A percentile compares a stretch with the other conserved stretches of the same genome.
phyloP scores from a whole-genome alignment of 345 rosid genomes.

The Microcos paniculata region DNA sequence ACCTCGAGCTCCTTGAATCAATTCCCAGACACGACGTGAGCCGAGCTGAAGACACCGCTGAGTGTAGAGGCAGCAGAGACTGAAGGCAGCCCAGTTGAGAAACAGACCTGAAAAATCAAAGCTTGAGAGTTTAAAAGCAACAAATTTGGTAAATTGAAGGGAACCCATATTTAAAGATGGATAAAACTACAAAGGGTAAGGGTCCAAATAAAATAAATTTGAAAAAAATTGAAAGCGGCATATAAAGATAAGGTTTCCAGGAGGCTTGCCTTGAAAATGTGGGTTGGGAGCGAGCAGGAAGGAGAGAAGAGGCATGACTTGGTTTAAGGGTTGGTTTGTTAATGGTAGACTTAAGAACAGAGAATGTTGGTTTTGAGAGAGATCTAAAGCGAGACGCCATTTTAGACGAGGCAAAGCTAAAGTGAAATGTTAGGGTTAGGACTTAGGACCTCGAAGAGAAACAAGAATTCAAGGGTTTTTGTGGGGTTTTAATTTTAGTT shows the following conservation, averaged over 20 bases:
- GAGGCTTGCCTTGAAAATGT: constrained; percentile 47
- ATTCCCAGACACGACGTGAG: constrained; percentile 85
- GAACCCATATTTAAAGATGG: constrained; percentile 9
- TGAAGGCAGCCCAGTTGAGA: constrained; percentile 68
- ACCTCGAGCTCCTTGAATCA: constrained; percentile 72
- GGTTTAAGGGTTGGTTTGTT: constrained; percentile 51
- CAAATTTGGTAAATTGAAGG: neutral
- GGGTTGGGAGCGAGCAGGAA: constrained; percentile 40
- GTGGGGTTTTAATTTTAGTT: constrained; percentile 13
- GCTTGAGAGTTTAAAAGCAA: neutral
- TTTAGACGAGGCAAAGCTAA: neutral
- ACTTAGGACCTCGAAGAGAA: neutral
- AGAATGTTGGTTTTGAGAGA: constrained; percentile 51
- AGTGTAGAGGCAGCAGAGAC: constrained; percentile 80
- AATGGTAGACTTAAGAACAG: constrained; percentile 52
- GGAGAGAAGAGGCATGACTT: constrained; percentile 38
- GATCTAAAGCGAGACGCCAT: constrained; percentile 86
- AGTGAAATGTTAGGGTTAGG: constrained; percentile 17
- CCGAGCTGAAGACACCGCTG: constrained; percentile 82
- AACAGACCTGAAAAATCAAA: constrained; percentile 49
- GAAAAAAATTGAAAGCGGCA: neutral
- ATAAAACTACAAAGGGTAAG: neutral
- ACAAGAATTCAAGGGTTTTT: neutral
- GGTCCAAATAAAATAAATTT: constrained; percentile 8
- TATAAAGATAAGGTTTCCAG: neutral